Conservation (phyloP, 306 rosid species). For the Spatholobus suberectus region DNA sequence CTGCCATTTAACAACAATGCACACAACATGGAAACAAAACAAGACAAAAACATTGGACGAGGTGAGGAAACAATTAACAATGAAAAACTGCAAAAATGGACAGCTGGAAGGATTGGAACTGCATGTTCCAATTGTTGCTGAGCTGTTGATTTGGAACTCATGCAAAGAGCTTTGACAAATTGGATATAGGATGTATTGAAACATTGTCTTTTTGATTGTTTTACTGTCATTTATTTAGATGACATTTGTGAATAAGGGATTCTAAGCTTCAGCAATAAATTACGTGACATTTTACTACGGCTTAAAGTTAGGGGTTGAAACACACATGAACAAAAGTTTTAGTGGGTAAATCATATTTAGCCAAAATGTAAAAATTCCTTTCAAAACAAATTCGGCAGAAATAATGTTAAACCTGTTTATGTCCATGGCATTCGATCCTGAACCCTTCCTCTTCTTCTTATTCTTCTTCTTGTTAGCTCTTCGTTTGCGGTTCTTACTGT, state of each 20-base stretch:
- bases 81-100: neutral
- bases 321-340: neutral
- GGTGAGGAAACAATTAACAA: no score
- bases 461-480: conserved; percentile 60
- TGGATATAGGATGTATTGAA: neutral
- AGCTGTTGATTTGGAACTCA: neutral
- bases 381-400: neutral
- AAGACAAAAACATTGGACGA: no score
- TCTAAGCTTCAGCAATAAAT: neutral
- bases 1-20: no score
- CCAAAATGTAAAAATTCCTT: neutral
- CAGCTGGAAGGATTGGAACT: neutral
- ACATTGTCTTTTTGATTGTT: neutral
- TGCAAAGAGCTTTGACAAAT: neutral
- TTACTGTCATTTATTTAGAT: neutral
- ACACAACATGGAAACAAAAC: no score
- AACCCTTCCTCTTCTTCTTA: conserved; percentile 39
- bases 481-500: conserved; percentile 45
- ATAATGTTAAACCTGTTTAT: conserved; percentile 41
- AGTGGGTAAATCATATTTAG: neutral
- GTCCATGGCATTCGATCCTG: neutral
- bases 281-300: neutral
- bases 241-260: neutral
- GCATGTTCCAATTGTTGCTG: neutral
- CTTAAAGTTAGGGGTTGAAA: neutral